These are phyloP conservation scores for Schizonepeta tenuifolia DNA, from an alignment of 257 asterid genomes.

Conservation along the genomic window DNA sequence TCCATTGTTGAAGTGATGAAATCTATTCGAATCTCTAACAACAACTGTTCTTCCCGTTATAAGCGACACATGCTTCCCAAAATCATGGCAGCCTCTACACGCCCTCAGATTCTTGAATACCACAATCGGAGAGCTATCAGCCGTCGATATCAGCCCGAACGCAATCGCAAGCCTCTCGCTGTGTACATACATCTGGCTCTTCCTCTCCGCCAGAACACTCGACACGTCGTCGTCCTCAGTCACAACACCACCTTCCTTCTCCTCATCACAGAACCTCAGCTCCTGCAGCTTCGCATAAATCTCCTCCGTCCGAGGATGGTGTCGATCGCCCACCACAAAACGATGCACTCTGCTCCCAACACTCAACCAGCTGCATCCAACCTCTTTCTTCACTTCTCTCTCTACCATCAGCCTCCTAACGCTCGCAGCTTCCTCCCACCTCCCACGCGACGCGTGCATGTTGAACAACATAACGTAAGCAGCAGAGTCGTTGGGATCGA, in stretches of 20 bases:
- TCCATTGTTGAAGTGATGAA: slow-evolving; percentile 59
- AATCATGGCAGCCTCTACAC: slow-evolving; percentile 65
- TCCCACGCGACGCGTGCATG: slow-evolving; percentile 43
- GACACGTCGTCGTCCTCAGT: slow-evolving; percentile 37
- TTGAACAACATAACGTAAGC: slow-evolving; percentile 61
- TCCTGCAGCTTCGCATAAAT: slow-evolving; percentile 53
- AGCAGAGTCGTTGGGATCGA: slow-evolving; percentile 57
- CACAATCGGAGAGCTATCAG: slow-evolving; percentile 35
- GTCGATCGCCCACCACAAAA: slow-evolving; percentile 59
- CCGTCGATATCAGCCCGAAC: slow-evolving; percentile 52
- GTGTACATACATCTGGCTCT: slow-evolving; percentile 52
- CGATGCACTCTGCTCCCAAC: slow-evolving; percentile 47
- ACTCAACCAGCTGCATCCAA: slow-evolving; percentile 64
- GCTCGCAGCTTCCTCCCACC: slow-evolving; percentile 54
- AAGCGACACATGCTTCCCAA: slow-evolving; percentile 51
- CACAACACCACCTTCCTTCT: slow-evolving; percentile 24
- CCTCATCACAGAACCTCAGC: slow-evolving; percentile 15
- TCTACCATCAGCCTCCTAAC: slow-evolving; percentile 52
- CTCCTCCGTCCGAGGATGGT: slow-evolving; percentile 51
- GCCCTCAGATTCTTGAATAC: slow-evolving; percentile 69
- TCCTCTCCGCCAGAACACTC: slow-evolving; percentile 34
- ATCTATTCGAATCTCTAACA: slow-evolving; percentile 62
- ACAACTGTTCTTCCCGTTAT: slow-evolving; percentile 44
- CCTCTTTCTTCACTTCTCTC: slow-evolving; percentile 48
- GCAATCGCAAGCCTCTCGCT: slow-evolving; percentile 74